Conservation (phyloP, 805 yeast species). For the Cyberlindnera maritima region DNA sequence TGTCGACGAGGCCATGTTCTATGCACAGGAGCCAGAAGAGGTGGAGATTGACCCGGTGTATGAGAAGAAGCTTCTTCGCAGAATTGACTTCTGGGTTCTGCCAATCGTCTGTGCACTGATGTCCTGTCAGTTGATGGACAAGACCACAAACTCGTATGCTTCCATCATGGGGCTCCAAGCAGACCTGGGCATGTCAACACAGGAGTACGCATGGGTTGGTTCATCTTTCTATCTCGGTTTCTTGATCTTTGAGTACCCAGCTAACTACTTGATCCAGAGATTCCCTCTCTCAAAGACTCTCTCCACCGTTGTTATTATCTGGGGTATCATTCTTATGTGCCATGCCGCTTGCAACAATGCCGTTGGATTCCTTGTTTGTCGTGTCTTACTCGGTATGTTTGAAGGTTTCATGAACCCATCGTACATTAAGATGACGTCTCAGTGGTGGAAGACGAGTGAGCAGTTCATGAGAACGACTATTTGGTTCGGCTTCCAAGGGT, state of each 20-base stretch:
- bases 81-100: conserved; percentile 36
- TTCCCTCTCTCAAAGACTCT: conserved; percentile 55
- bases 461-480: conserved; percentile 41
- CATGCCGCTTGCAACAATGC: conserved; percentile 43
- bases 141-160: conserved; percentile 38
- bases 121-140: conserved; percentile 42
- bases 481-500: conserved; percentile 45
- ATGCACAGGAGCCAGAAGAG: conserved; percentile 25
- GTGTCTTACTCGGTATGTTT: conserved; percentile 49
- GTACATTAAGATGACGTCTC: conserved; percentile 50
- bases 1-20: conserved; percentile 39
- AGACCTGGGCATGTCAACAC: conserved; percentile 44
- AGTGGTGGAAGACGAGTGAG: conserved; percentile 51
- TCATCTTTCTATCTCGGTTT: conserved; percentile 65
- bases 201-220: conserved; percentile 51
- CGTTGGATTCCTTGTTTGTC: conserved; percentile 41
- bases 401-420: conserved; percentile 57
- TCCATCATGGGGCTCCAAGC: conserved; percentile 49
- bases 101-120: conserved; percentile 37
- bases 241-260: conserved; percentile 52
- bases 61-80: conserved; percentile 33
- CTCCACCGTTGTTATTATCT: conserved; percentile 45
- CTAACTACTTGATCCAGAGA: conserved; percentile 45
- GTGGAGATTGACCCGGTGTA: conserved; percentile 13
- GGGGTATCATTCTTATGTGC: conserved; percentile 57